Base-by-base conservation (phyloP, 139 green algal genomes). In the Mesotaenium endlicherianum region DNA sequence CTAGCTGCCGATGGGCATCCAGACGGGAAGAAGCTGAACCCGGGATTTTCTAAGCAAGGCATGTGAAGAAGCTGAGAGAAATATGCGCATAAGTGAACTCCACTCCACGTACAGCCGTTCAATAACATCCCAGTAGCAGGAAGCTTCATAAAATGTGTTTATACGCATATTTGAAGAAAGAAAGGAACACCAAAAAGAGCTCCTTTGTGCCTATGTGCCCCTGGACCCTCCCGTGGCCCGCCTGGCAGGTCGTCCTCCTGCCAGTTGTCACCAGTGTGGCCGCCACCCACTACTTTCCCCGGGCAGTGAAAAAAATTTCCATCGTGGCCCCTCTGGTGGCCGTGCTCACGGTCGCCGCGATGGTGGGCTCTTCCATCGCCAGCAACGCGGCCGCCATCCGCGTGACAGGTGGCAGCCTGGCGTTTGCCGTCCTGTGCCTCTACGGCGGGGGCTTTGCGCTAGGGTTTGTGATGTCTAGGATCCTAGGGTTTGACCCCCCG, bases 391-490 rank as follows among this genome's bases (percentile, higher is more conserved):
- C 67, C 2, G 47, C 80, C 30, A 70, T 81, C 38, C 44, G 31
- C 1, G 50, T 91, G 72, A 41, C 81, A 1, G 6, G 83, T 0
- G 91, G 94, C 42, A 57, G 67, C 16, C 72, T 93, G 45, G 34
- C 70, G 38, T 26, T 43, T 8, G 36, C 8, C 39, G 75, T 81
- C 26, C 20, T 38, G 2, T 41, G 42, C 5, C 85, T 96, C 60
- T 92, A 96, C 70, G 57, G 55, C 0, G 79, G 77, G 26, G 93
- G 89, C 4, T 95, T 94, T 68, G 38, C 81, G 36, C 57, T 94
- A 50, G 93, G 93, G 36, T 96, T 95, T 82, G 75, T 88, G 39
- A 79, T 95, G 17, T 91, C 86, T 34, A 88, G 81, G 20, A 14
- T 88, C 3, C 69, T 93, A 36, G 81, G 87, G 30, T 93, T 95